Evolutionary conservation across 345 rosid species (phyloP).

Genomic region (Aquilaria malaccensis): DNA sequence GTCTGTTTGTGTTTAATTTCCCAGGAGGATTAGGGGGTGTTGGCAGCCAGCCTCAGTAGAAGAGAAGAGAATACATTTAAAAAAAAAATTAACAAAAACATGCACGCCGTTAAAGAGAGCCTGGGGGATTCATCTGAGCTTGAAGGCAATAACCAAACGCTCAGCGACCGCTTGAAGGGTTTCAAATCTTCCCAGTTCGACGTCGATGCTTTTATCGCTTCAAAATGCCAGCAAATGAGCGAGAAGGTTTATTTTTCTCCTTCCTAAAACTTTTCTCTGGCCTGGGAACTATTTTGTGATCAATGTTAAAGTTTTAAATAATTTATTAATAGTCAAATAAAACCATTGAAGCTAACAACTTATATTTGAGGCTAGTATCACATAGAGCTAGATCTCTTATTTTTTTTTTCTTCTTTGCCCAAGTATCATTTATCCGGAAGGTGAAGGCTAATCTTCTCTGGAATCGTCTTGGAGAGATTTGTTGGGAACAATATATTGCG

Average conservation of each 20-base stretch:
- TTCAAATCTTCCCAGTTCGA: constrained; percentile 73
- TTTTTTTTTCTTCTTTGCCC: neutral
- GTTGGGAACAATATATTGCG: neutral
- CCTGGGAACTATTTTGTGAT: too few species aligned
- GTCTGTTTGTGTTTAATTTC: neutral
- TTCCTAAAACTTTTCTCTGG: neutral
- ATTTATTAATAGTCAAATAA: too few species aligned
- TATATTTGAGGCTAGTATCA: too few species aligned
- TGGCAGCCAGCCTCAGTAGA: neutral
- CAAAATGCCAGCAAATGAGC: constrained; percentile 70
- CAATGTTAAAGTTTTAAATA: too few species aligned
- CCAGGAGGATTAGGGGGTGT: neutral
- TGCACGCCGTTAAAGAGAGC: constrained; percentile 26
- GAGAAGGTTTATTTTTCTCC: constrained; percentile 52
- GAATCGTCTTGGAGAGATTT: neutral
- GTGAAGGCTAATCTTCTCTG: neutral
- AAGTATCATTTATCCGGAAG: neutral
- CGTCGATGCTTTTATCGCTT: constrained; percentile 50
- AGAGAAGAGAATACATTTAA: neutral
- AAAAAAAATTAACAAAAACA: constrained; percentile 15
- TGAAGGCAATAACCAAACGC: constrained; percentile 46
- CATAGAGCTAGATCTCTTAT: too few species aligned
- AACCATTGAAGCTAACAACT: too few species aligned
- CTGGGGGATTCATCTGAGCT: constrained; percentile 58
- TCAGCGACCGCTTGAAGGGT: constrained; percentile 67